Evolutionary conservation across 2,329 filamentous ascomycete genomes (phyloP).

Genomic region (Juglanconis juglandina): DNA sequence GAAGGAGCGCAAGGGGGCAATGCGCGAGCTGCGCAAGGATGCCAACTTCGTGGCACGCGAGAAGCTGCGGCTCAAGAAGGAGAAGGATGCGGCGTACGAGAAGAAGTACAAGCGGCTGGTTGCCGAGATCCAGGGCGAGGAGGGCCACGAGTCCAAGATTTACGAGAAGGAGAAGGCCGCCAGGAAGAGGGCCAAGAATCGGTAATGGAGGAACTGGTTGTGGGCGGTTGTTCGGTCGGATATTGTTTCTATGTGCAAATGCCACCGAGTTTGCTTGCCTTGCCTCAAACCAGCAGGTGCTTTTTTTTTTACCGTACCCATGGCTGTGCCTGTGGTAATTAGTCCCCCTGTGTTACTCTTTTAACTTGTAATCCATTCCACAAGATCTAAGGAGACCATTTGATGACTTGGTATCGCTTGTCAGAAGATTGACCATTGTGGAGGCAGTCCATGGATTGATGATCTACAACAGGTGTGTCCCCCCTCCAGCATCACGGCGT

Average conservation of each 20-base stretch:
- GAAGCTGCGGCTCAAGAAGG: slow-evolving; percentile 87
- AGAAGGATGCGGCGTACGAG: slow-evolving; percentile 89
- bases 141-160: slow-evolving; percentile 78
- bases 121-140: slow-evolving; percentile 92
- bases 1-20: slow-evolving; percentile 88
- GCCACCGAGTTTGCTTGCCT: neutral
- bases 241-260: slow-evolving; percentile 2
- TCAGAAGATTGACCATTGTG: too few relatives aligned
- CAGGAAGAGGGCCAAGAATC: slow-evolving; percentile 61
- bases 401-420: neutral
- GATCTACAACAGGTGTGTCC: too few relatives aligned
- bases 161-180: slow-evolving; percentile 84
- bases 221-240: neutral
- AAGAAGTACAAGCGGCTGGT: slow-evolving; percentile 91
- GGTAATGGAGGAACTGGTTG: neutral
- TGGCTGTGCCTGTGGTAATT: neutral
- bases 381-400: neutral
- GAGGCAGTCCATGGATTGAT: too few relatives aligned
- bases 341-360: neutral
- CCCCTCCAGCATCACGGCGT: too few relatives aligned
- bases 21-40: slow-evolving; percentile 93
- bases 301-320: neutral
- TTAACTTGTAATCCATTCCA: neutral
- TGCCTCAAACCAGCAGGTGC: neutral
- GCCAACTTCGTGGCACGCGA: slow-evolving; percentile 90